Percentiles rank a stretch among this genome's conserved stretches.
phyloP scores from a whole-genome alignment of 1,284 basidiomycete species.

The Agroathelia rolfsii region DNA sequence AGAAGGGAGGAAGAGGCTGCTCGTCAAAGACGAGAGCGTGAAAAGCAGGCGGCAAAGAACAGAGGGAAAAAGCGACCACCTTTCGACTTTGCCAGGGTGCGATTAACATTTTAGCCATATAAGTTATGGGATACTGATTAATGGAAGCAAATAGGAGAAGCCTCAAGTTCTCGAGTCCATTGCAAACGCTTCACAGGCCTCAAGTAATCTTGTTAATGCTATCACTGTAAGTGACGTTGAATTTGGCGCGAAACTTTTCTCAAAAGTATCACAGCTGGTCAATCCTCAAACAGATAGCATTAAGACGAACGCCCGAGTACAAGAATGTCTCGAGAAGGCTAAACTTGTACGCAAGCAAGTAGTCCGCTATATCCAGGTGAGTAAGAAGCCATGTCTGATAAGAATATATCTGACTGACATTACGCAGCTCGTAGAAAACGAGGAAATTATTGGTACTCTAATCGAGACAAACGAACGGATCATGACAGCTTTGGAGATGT shows the following conservation, averaged over 20 bases:
- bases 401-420: not conserved
- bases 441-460: conserved; percentile 87
- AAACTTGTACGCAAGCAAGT: conserved; percentile 74
- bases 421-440: conserved; percentile 88
- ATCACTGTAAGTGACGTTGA: conserved; percentile 49
- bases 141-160: conserved; percentile 76
- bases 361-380: conserved; percentile 83
- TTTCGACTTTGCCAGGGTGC: conserved; percentile 80
- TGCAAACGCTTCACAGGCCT: conserved; percentile 78
- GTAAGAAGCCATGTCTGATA: conserved; percentile 11
- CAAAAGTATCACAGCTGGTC: conserved; percentile 52
- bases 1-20: conserved; percentile 46
- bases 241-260: too few species aligned
- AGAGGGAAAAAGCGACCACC: conserved; percentile 39
- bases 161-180: conserved; percentile 79
- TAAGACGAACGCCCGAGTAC: conserved; percentile 68
- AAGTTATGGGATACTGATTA: too few species aligned
- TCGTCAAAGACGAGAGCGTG: conserved; percentile 31
- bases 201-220: conserved; percentile 86
- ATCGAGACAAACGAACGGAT: conserved; percentile 92
- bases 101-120: too few species aligned
- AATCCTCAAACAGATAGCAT: conserved; percentile 81
- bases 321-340: conserved; percentile 75
- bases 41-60: conserved; percentile 29
- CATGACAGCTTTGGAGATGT: conserved; percentile 78